A percentile compares a stretch with the other conserved stretches of the same genome.
phyloP scores from a whole-genome alignment of 139 green algal species.

The Dunaliella primolecta region DNA sequence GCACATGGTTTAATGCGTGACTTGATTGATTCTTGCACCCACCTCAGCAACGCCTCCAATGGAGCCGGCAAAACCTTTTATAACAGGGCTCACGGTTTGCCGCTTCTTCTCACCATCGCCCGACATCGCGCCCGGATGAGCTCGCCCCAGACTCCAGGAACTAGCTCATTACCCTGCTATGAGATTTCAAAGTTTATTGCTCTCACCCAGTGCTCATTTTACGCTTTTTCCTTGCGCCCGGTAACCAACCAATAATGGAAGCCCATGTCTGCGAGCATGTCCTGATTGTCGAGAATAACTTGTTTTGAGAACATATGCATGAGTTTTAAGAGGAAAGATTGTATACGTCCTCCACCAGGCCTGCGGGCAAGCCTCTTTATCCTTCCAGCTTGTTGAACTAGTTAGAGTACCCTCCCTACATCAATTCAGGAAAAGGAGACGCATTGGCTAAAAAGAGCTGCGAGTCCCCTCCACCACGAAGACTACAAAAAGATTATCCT shows the following conservation, averaged over 20 bases:
- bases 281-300: neutral
- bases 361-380: no score
- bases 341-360: no score
- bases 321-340: no score
- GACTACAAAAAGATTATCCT: no score
- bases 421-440: no score
- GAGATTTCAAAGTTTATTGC: neutral
- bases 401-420: no score
- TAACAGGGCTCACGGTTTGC: constrained; percentile 25
- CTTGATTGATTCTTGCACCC: no score
- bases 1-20: no score
- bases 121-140: neutral
- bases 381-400: no score
- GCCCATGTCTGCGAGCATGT: neutral
- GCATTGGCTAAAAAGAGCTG: no score
- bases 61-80: constrained; percentile 72
- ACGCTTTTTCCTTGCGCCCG: neutral
- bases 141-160: neutral
- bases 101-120: neutral
- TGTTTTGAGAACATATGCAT: no score
- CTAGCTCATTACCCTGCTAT: neutral
- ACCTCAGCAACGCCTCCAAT: constrained; percentile 85
- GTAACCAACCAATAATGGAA: neutral
- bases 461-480: no score
- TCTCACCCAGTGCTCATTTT: neutral